These are phyloP conservation scores for Talaromyces wortmannii DNA, from an alignment of 495 filamentous ascomycete species.

Conservation along the genomic window DNA sequence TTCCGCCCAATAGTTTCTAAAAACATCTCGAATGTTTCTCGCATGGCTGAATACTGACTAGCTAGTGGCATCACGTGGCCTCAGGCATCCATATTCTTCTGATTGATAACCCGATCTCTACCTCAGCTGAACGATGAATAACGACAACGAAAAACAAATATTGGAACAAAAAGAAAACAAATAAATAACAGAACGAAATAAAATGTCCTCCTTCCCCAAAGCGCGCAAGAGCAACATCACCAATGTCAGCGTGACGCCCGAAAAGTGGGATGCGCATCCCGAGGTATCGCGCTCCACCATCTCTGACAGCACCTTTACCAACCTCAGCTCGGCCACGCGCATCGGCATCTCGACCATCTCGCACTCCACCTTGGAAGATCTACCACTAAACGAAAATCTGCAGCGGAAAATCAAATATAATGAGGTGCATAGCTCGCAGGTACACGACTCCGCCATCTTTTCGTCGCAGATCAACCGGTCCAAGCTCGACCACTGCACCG, in stretches of 20 bases:
- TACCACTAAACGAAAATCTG: too few relatives aligned
- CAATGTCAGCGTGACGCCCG: conserved; percentile 4
- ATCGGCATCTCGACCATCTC: conserved; percentile 8
- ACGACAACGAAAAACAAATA: too few relatives aligned
- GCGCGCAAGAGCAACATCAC: conserved; percentile 4
- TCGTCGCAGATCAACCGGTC: conserved; percentile 9
- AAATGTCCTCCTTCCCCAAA: conserved; percentile 8
- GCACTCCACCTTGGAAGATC: background rate
- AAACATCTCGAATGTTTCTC: background rate
- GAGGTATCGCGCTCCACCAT: conserved; percentile 14
- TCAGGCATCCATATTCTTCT: conserved; percentile 4
- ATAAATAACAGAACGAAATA: too few relatives aligned
- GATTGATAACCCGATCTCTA: background rate
- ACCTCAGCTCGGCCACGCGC: conserved; percentile 8
- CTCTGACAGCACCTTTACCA: conserved; percentile 9
- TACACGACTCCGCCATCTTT: background rate
- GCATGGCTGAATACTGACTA: background rate
- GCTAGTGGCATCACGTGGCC: conserved; percentile 1
- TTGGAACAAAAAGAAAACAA: too few relatives aligned
- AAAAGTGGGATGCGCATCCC: conserved; percentile 9
- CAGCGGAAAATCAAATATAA: background rate
- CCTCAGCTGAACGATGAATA: too few relatives aligned
- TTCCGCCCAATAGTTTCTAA: too few relatives aligned
- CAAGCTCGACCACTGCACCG: conserved; percentile 11
- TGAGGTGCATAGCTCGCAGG: background rate